Evolutionary conservation across 352 stramenopile species (phyloP), one percentile per base, ranked within the genome.

Genomic region (Thalassiosira mediterranea): DNA sequence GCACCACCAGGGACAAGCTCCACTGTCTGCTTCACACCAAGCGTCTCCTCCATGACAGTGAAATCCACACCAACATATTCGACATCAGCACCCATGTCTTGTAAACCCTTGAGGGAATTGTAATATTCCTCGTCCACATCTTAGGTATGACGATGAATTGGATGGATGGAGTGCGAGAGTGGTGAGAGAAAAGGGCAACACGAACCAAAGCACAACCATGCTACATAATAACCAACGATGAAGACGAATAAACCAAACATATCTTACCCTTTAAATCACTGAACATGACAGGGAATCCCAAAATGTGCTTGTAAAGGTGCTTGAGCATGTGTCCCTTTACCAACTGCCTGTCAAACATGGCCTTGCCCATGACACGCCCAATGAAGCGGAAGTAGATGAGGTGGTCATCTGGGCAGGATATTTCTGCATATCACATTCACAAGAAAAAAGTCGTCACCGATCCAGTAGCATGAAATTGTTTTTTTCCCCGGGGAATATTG

Each of bases 301-400:
- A 86, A 32, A 99, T 89, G 79, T 99, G 96, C 81, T 98, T 99
- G 84, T 98, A 98, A 23, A 98, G 78, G 37, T 96, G 95, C 29
- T 96, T 83, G 13, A 96, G 94, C 58, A 99, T 91, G 48, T 97
- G 97, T 73, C 96, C 96, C 67, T 97, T 94, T 76, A 98, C 97
- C 46, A 98, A 94, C 84, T 98, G 96, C 44, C 95, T 91, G 80
- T 98, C 96, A 67, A 96, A 95, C 68, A 99, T 82, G 1, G 97
- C 96, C 82, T 98, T 97, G 79, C 96, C 73, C 66, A 99, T 84
- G 57, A 99, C 77, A 3, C 96, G 90, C 8, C 96, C 96, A 13
- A 98, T 83, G 60, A 98, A 98, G 59, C 98, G 93, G 81, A 98
- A 99, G 83, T 98, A 98, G 54, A 94, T 79, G 31, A 98, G 67